Evolutionary conservation across 2,329 filamentous ascomycete genomes (phyloP).

Genomic region (Onygenales sp.): DNA sequence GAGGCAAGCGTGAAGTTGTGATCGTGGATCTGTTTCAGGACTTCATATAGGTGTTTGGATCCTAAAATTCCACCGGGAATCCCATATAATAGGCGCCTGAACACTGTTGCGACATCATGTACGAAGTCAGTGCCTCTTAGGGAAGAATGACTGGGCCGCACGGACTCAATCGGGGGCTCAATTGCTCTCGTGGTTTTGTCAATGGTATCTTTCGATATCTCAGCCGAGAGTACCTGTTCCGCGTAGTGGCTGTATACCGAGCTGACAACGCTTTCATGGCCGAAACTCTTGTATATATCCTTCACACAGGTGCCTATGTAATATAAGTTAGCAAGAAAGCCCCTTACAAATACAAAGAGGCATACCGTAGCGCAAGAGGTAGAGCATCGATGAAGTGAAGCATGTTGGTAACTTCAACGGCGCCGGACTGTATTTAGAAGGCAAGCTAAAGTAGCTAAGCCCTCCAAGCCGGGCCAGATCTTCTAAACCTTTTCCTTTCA

Average conservation of each 20-base stretch:
- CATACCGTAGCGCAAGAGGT: conserved; percentile 28
- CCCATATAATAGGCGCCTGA: conserved; percentile 27
- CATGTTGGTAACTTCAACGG: conserved; percentile 32
- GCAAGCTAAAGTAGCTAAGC: conserved; percentile 28
- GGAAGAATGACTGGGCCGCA: conserved; percentile 5
- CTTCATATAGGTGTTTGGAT: conserved; percentile 23
- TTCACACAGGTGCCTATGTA: conserved; percentile 19
- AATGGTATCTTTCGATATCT: conserved; percentile 24
- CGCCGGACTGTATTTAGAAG: conserved; percentile 27
- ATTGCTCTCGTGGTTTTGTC: conserved; percentile 25
- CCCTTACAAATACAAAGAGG: neutral
- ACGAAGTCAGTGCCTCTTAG: conserved; percentile 14
- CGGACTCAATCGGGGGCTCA: conserved; percentile 20
- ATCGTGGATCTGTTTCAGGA: conserved; percentile 22
- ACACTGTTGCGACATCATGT: conserved; percentile 25
- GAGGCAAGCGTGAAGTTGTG: conserved; percentile 12
- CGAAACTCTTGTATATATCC: conserved; percentile 26
- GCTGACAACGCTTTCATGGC: conserved; percentile 24
- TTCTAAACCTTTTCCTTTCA: conserved; percentile 30
- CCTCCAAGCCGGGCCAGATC: conserved; percentile 35
- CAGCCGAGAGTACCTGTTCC: conserved; percentile 26
- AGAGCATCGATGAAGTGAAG: conserved; percentile 31
- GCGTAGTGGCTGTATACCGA: conserved; percentile 34
- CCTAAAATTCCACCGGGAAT: conserved; percentile 31
- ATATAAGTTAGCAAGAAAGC: neutral